Evolutionary conservation across 805 yeast species (phyloP), one percentile per base, ranked within the genome.

Genomic region (Cyberlindnera samutprakarnensis): DNA sequence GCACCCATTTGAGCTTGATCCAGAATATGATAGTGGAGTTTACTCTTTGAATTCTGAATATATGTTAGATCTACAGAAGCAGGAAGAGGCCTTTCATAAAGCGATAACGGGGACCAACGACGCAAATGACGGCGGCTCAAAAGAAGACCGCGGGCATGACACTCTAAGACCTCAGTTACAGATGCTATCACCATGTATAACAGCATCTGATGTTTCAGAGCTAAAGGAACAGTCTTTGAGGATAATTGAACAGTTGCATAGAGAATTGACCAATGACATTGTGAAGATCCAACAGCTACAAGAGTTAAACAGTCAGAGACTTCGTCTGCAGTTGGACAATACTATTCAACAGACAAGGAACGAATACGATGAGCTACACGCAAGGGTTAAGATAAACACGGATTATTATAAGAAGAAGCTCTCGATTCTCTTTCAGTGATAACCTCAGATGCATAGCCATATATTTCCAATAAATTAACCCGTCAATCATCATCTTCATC

Each of bases 401-500:
- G 31, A 28, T 13, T 28, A 18, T 22, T 23, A 22, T 22, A n/a
- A 13, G n/a, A 10, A 21, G 20, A 16, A 23, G 10, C 22, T 28
- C 21, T 11, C 18, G 11, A 23, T 21, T n/a, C 25, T 28, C 12
- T 28, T 23, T 9, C 25, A n/a, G n/a, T n/a, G n/a, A 12, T 23
- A 11, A 11, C 25, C n/a, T 10, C 7, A 23, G 6, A n/a, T n/a
- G 16, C 19, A 25, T 4, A n/a, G n/a, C n/a, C n/a, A n/a, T n/a
- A n/a, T n/a, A n/a, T n/a, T n/a, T n/a, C n/a, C n/a, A n/a, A n/a
- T n/a, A n/a, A n/a, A n/a, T n/a, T n/a, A n/a, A 18, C 7, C n/a
- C 2, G 13, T 27, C 21, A 18, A 11, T 27, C 17, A 4, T 27
- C 21, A 18, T 18, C 14, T 6, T 27, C 14, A 14, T 27, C 26